Percentiles rank a stretch among this genome's conserved stretches.
Evolutionary conservation across 2,329 filamentous ascomycete genomes (phyloP).

Genomic region (Neospermospora avenae): DNA sequence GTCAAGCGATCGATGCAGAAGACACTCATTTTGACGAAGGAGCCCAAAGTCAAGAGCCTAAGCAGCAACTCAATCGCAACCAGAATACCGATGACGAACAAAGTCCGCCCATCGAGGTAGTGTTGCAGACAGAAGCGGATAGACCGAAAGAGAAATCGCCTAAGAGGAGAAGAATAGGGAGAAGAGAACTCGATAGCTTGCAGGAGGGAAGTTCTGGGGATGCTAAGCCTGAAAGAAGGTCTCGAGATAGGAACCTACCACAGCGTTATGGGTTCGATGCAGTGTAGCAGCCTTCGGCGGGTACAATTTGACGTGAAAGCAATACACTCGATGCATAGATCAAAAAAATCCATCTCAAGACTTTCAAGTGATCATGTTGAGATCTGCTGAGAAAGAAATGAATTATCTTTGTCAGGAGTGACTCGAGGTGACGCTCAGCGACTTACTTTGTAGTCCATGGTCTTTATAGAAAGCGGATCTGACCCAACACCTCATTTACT

Average conservation of each 20-base stretch:
- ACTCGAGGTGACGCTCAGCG: not conserved
- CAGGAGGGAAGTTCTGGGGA: not conserved
- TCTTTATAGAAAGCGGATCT: no score
- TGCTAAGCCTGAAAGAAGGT: not conserved
- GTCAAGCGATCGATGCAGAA: not conserved
- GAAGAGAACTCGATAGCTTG: not conserved
- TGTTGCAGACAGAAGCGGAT: not conserved
- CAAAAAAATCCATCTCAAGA: no score
- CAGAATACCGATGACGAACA: no score
- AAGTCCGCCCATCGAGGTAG: not conserved
- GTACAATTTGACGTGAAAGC: not conserved
- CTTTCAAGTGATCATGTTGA: not conserved
- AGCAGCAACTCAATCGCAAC: no score
- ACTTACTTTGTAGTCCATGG: no score
- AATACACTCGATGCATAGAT: no score
- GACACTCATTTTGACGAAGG: not conserved
- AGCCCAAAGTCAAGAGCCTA: not conserved
- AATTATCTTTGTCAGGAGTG: not conserved
- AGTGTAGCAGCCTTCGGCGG: not conserved
- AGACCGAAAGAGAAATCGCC: not conserved
- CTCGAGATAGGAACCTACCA: constrained; percentile 4
- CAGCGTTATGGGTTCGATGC: not conserved
- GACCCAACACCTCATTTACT: no score
- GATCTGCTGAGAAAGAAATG: no score
- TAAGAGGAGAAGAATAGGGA: not conserved